Conservation (phyloP, 768 basidiomycete genomes). For the Cyclocybe cylindracea region DNA sequence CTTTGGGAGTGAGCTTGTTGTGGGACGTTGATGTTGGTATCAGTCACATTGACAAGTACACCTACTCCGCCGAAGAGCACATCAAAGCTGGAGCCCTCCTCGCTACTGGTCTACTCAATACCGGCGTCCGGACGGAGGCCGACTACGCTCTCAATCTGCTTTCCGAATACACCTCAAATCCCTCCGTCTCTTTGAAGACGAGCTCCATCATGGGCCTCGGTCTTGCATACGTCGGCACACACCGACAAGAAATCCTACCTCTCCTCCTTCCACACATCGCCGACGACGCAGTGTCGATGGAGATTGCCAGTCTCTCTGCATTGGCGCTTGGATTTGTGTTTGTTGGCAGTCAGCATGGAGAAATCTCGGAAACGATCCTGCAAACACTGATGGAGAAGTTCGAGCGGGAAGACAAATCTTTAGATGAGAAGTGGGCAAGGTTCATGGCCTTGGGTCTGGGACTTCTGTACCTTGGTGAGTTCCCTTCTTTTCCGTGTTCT, state of each 20-base stretch:
- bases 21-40: slow-evolving; percentile 98
- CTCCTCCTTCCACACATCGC: slow-evolving; percentile 80
- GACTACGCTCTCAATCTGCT: slow-evolving; percentile 92
- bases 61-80: slow-evolving; percentile 93
- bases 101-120: slow-evolving; percentile 91
- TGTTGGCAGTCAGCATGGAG: slow-evolving; percentile 93
- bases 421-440: slow-evolving; percentile 93
- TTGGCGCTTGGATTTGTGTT: slow-evolving; percentile 93
- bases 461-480: slow-evolving; percentile 84
- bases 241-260: slow-evolving; percentile 79
- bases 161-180: slow-evolving; percentile 87
- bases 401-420: slow-evolving; percentile 61
- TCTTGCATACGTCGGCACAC: slow-evolving; percentile 92
- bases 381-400: slow-evolving; percentile 87
- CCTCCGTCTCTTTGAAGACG: slow-evolving; percentile 79
- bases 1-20: slow-evolving; percentile 86
- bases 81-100: slow-evolving; percentile 98
- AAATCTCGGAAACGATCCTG: slow-evolving; percentile 85
- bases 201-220: slow-evolving; percentile 92
- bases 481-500: background rate
- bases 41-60: slow-evolving; percentile 95
- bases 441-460: slow-evolving; percentile 91
- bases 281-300: slow-evolving; percentile 85
- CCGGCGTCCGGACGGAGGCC: slow-evolving; percentile 86
- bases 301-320: slow-evolving; percentile 83